phyloP scores from a whole-genome alignment of 768 basidiomycete species.

The Auricularia heimuer region DNA sequence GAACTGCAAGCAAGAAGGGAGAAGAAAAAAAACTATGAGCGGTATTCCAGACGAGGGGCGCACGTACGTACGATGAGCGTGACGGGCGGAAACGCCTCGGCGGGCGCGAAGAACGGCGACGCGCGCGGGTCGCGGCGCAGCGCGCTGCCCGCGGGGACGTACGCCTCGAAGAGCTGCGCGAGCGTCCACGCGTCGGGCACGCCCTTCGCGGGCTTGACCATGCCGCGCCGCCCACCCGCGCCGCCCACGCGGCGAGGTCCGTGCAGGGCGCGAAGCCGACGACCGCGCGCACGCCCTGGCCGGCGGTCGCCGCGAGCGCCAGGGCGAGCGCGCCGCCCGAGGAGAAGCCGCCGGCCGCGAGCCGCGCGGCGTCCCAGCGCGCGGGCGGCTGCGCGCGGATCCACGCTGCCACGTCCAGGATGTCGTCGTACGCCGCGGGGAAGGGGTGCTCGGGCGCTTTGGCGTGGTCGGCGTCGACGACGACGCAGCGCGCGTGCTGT shows the following conservation, averaged over 20 bases:
- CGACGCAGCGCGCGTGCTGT: constrained; percentile 4
- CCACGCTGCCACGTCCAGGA: not conserved
- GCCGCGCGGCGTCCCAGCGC: not conserved
- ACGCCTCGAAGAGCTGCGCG: not conserved
- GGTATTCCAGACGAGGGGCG: not conserved
- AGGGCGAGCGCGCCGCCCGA: not conserved
- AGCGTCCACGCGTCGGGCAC: not conserved
- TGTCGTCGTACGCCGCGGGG: constrained; percentile 4
- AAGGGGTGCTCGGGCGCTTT: constrained; percentile 9
- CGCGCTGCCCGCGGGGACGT: not conserved
- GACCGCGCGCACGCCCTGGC: not conserved
- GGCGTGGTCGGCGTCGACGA: constrained; percentile 8
- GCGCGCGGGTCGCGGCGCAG: not conserved
- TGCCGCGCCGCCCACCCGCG: too few species aligned
- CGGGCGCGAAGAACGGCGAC: not conserved
- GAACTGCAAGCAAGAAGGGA: not conserved
- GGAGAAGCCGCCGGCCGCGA: not conserved
- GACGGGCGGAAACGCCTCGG: not conserved
- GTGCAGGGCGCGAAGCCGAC: not conserved
- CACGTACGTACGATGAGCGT: not conserved
- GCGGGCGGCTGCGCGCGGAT: not conserved
- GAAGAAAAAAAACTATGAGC: not conserved
- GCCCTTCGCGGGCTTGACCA: not conserved
- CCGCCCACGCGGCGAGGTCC: not conserved
- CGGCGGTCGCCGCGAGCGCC: not conserved